These are phyloP conservation scores for Hypomyces perniciosus DNA, from an alignment of 2,329 filamentous ascomycete genomes.

Conservation along the genomic window DNA sequence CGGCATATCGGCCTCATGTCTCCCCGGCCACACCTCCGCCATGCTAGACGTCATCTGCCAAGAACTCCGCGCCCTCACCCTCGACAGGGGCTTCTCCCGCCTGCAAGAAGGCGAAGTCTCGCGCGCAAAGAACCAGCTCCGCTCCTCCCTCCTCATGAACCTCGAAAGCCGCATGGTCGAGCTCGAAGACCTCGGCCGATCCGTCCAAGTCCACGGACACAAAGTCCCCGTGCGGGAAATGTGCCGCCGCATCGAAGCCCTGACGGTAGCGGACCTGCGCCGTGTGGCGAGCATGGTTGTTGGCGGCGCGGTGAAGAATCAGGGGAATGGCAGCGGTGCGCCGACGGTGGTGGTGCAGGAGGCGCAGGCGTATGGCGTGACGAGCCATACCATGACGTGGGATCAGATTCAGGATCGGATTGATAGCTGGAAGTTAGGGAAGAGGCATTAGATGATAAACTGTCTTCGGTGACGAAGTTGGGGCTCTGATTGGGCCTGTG, in stretches of 20 bases:
- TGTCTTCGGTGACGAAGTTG: too few species aligned
- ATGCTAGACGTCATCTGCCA: conserved; percentile 97
- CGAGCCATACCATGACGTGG: conserved; percentile 68
- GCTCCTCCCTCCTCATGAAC: conserved; percentile 90
- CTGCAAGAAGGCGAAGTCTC: conserved; percentile 74
- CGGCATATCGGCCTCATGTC: conserved; percentile 83
- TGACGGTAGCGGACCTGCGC: conserved; percentile 75
- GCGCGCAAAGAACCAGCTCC: conserved; percentile 94
- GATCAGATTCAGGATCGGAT: conserved; percentile 86
- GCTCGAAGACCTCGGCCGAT: conserved; percentile 87
- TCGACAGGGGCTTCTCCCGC: conserved; percentile 66
- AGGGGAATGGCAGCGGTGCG: conserved; percentile 72
- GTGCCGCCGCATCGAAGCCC: conserved; percentile 76
- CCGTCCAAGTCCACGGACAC: conserved; percentile 92
- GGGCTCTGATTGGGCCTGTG: not conserved
- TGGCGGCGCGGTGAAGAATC: conserved; percentile 68
- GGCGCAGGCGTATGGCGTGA: conserved; percentile 67
- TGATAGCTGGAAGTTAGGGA: conserved; percentile 74
- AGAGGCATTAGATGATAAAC: conserved; percentile 25
- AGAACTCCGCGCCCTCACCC: conserved; percentile 71
- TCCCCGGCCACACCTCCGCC: conserved; percentile 66
- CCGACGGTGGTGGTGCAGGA: conserved; percentile 95
- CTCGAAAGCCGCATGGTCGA: conserved; percentile 96
- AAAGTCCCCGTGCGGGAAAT: conserved; percentile 92
- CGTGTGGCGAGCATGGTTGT: conserved; percentile 76